Conservation (phyloP, 2,329 filamentous ascomycete species). For the Rhinocladiella similis region DNA sequence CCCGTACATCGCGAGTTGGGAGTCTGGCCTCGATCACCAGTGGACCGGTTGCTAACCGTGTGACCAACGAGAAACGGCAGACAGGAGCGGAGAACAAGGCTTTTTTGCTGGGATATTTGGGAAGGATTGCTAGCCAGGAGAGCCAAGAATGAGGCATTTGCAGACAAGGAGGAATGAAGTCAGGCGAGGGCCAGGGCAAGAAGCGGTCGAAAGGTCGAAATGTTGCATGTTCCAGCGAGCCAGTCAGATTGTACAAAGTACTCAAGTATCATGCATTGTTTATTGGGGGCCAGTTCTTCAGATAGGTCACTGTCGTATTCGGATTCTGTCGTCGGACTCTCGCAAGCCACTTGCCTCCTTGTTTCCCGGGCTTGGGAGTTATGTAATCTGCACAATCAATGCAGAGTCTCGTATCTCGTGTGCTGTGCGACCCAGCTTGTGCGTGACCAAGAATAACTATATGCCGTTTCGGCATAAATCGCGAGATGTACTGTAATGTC, state of each 20-base stretch:
- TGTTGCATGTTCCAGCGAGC: too few species aligned
- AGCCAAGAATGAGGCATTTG: constrained; percentile 4
- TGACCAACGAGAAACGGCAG: constrained; percentile 51
- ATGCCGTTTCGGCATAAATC: background rate
- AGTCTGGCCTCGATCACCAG: constrained; percentile 27
- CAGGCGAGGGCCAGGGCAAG: background rate
- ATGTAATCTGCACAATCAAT: background rate
- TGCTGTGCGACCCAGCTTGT: background rate
- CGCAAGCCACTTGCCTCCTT: background rate
- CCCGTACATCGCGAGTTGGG: constrained; percentile 26
- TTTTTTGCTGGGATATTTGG: constrained; percentile 75
- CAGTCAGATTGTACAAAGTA: too few species aligned
- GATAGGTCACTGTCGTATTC: background rate
- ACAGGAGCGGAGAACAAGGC: constrained; percentile 69
- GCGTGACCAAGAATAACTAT: background rate
- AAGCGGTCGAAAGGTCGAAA: background rate
- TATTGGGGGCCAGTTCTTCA: too few species aligned
- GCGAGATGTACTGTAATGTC: background rate
- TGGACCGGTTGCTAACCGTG: constrained; percentile 35
- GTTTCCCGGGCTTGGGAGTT: background rate
- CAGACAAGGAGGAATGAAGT: background rate
- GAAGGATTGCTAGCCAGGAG: constrained; percentile 37
- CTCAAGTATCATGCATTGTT: too few species aligned
- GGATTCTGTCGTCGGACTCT: background rate
- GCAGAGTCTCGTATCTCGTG: too few species aligned